Evolutionary conservation across 2,329 filamentous ascomycete species (phyloP), one percentile per base, ranked within the genome.

Genomic region (Aspergillus aculeatinus): DNA sequence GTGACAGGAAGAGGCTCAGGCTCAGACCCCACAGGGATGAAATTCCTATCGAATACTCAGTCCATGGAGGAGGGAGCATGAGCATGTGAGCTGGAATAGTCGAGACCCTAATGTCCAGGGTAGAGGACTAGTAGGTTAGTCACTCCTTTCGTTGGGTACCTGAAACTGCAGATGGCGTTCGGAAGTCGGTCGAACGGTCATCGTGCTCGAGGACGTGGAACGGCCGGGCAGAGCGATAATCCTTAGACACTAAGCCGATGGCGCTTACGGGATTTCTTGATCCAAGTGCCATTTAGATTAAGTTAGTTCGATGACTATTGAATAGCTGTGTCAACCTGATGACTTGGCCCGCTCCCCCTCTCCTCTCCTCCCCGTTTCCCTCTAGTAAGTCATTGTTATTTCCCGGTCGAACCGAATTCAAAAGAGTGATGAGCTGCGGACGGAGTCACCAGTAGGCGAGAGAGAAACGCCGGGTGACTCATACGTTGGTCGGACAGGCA

Each of bases 81-180:
- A 47, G 39, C 39, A 10, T 44, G 39, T 19, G 39, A 44, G 33
- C 12, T 58, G 35, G 42, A 50, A 39, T 52, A 58, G 25, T 49
- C n/a, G 21, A 51, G 48, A 51, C 48, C 14, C 7, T 23, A 23
- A 5, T 23, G 4, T 23, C 23, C 23, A 23, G 23, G 23, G 23
- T 23, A 23, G 23, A 23, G 23, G 3, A 23, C 23, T 44, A 21
- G 55, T 21, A 21, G 2, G 21, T 21, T 21, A 21, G 21, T 29
- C 51, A 55, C 48, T 50, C 21, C 47, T 44, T 52, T 52, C 29
- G 62, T 66, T 64, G 60, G 64, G 62, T 66, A 65, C 57, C 59
- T 65, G 59, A 57, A 61, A 51, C 60, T 65, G 64, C 64, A 66
- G 62, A 54, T 60, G 59, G 60, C 57, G 33, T 12, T 16, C 33